Base-by-base conservation (phyloP, 805 yeast genomes). In the Candida tibetensis region DNA sequence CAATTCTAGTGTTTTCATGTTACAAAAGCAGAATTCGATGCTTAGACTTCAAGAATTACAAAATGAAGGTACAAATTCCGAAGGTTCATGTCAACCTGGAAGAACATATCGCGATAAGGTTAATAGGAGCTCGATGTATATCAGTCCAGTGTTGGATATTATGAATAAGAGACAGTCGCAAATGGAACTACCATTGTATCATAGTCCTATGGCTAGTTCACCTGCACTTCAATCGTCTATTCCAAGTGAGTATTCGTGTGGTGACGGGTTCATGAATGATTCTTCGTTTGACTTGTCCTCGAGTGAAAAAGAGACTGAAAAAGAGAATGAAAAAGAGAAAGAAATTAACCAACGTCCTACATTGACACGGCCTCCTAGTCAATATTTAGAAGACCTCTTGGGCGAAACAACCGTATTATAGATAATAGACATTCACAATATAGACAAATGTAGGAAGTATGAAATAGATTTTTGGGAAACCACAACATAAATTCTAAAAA, bases 91-190 rank as follows among this genome's bases (percentile, higher is more conserved):
- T 17, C 40, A 46, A n/a, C 60, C 44, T 23, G 67, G 66, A 10
- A 44, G 60, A 13, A n/a, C 62, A 5, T 64, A 63, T 38, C 46
- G 60, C 17, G 57, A 60, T 42, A 55, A 58, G 30, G 44, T 49
- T 26, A 35, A 36, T 28, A 52, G 79, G 42, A 57, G 59, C 8
- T 73, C 79, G 4, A 61, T 76, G 72, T 74, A 73, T 41, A 62
- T 76, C 14, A 74, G 79, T 17, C 82, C 82, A 2, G 74, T 77
- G 3, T 66, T 66, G 42, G 61, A 72, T 39, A 46, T 71, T 28
- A 56, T 58, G 57, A 40, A 33, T 22, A 41, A 36, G 34, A 42
- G 34, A 32, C 26, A 25, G 17, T 45, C 51, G 5, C 48, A 47
- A 25, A 32, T 42, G 12, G 47, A 42, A 14, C 43, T 49, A 23